Base-by-base conservation (phyloP, 192 early-diverging fungal species). In the Coemansia sp. region DNA sequence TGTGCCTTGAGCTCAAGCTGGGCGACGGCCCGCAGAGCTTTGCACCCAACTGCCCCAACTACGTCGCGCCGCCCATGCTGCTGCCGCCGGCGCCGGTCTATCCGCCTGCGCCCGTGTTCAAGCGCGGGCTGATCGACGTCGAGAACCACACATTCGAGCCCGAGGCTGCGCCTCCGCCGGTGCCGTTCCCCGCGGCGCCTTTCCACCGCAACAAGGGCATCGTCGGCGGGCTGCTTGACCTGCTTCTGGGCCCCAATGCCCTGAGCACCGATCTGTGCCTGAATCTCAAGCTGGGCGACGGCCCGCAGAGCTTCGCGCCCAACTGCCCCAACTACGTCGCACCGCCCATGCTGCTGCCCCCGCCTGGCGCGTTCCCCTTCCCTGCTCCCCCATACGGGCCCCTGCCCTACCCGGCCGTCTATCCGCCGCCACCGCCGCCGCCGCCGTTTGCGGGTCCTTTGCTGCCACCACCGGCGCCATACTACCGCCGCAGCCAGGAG, bases 21-120 rank as follows among this genome's bases (percentile, higher is more conserved):
- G 75, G 75, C 55, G 75, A 78, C 58, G 75, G 75, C 4, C 75
- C 75, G 23, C 75, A 78, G 58, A 78, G 75, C 61, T 23, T 78
- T 49, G 70, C 70, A 4, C 75, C 75, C 34, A 62, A 64, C 42
- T 78, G 75, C 34, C 75, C 75, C 10, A 78, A 78, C 75, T 78
- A 62, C 24, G 23, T 78, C 6, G 60, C 70, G 3, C 75, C 75
- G 35, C 69, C 75, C 8, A 54, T 77, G 57, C 65, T 78, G 10
- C 62, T 68, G 25, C 75, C 75, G 14, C 72, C 73, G 3, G 55
- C 61, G 29, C 25, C 23, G 6, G 49, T 34, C 25, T 57, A 45
- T 23, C 29, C 49, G n/a, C 30, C 30, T 6, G 60, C 36, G 24
- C 68, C 68, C 28, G 32, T 69, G 19, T 78, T 65, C 58, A 78